A percentile compares a stretch with the other conserved stretches of the same genome.
phyloP scores from a whole-genome alignment of 2,329 filamentous ascomycete species.

The Neonectria sp. region DNA sequence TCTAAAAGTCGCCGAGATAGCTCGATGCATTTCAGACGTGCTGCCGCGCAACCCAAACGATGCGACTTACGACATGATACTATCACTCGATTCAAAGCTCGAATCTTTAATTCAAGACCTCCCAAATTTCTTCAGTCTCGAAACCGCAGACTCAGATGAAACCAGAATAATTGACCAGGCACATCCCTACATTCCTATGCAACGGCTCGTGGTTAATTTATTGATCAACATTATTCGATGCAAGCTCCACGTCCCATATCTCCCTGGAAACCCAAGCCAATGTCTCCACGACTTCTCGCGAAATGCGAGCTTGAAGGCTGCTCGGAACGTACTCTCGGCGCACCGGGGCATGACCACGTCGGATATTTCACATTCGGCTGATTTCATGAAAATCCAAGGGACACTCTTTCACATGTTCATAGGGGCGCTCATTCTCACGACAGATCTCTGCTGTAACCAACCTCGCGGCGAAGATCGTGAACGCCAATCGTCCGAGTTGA shows the following conservation, averaged over 20 bases:
- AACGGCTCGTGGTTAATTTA: background rate
- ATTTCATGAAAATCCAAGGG: conserved; percentile 9
- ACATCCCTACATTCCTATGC: background rate
- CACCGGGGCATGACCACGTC: background rate
- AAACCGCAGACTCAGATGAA: background rate
- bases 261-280: background rate
- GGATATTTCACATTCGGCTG: conserved; percentile 1
- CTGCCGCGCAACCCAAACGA: conserved; percentile 1
- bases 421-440: background rate
- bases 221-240: conserved; percentile 4
- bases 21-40: conserved; percentile 6
- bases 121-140: background rate
- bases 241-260: background rate
- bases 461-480: background rate
- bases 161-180: background rate
- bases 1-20: conserved; percentile 1
- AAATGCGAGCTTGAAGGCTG: conserved; percentile 1
- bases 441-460: background rate
- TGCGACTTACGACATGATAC: background rate
- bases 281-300: conserved; percentile 3
- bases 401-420: conserved; percentile 5
- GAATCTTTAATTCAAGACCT: background rate
- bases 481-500: background rate
- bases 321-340: background rate
- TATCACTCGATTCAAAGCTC: conserved; percentile 3